Base-by-base conservation (phyloP, 768 basidiomycete species). In the Gautieria morchelliformis region DNA sequence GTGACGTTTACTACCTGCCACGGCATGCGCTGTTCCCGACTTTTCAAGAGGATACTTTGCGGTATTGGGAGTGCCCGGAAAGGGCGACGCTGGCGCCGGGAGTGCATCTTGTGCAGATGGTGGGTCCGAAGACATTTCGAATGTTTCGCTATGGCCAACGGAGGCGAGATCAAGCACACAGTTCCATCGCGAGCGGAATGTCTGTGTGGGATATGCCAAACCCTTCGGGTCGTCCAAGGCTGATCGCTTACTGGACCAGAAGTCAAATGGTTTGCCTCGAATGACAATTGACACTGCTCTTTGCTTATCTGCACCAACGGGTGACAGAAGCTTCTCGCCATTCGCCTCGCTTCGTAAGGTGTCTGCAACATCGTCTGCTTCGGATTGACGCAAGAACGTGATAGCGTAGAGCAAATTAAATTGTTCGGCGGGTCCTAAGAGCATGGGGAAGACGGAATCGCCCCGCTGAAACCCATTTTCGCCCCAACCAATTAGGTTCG, bases 371-470 rank as follows among this genome's bases (percentile, higher is more conserved):
- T 62, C 61, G 41, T 62, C 55, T 27, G 33, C 79, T 60, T 83
- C 78, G 5, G 85, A 81, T 8, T 83, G 76, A 22, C 76, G 78
- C 62, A 89, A 73, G 66, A 93, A 89, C 11, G 84, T 82, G n/a
- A 96, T 89, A 1, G 87, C 86, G 62, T 94, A 94, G 15, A 96
- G 78, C 27, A 96, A 75, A 65, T 94, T 95, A 65, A 83, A 89
- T 69, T 95, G 93, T 40, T 91, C 90, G 64, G 78, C 73, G 1
- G 84, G 75, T 1, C 78, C 77, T n/a, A 95, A 75, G 11, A 65
- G 74, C 19, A 93, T 72, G 9, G 92, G 93, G 66, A 93, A 93
- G 4, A 80, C 63, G 9, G 60, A 56, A 32, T 71, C 51, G 22
- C 69, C 67, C 42, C 66, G 64, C 60, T 64, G 58, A 63, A 62